Evolutionary conservation across 2,329 filamentous ascomycete species (phyloP), one percentile per base, ranked within the genome.

Genomic region (Akanthomyces dipterigenus): DNA sequence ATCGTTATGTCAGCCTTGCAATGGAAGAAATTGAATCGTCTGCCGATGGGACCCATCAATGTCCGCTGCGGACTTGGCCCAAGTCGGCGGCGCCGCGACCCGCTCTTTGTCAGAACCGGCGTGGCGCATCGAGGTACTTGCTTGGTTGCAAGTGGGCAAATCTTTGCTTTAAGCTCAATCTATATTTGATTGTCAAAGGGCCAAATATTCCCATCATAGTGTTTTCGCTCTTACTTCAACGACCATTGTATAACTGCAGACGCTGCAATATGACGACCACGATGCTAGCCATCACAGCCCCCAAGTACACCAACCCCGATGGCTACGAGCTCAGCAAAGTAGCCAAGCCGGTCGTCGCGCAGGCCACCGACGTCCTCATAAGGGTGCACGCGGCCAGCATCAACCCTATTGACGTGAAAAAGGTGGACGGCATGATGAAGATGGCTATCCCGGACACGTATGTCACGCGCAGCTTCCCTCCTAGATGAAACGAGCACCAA

Each of bases 361-460:
- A 64, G 1, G 40, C 64, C 18, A 63, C 62, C 12, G 66, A 71
- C 31, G 65, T 72, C 12, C 53, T 75, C 18, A 74, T 80, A 43
- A 73, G 70, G 53, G 75, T 80, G 9, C 69, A 77, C 58, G 77
- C 77, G 3, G 77, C 77, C 1, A 74, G 72, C 50, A 69, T 80
- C 45, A 80, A 81, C 62, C 76, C 78, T 1, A 68, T 79, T 3
- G 78, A 80, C 67, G 71, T 79, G 4, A 76, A 76, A 63, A 73
- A 72, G 56, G 77, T 76, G 0, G 66, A 67, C 18, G 76, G 76
- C 0, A 63, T 69, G 1, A 61, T 75, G 42, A 77, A 76, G 53
- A 16, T 68, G 12, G 68, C 68, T 7, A 12, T 73, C 3, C 66
- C 69, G 49, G 73, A 75, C 49, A 38, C 63, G 72, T 75, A 63